Conservation (phyloP, 257 asterid genomes). For the Jacaranda mimosifolia region DNA sequence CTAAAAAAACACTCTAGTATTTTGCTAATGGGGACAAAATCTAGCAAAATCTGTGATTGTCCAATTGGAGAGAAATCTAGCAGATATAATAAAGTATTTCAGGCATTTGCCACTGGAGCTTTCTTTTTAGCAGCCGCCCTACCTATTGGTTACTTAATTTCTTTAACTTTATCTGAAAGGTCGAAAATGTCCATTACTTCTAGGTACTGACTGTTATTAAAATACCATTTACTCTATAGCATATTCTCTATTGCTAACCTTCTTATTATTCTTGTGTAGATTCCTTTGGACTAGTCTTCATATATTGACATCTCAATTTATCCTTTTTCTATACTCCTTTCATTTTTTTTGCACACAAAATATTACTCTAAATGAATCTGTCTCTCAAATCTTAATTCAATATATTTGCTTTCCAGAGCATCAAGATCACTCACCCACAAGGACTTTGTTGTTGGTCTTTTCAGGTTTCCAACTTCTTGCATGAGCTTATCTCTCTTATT, state of each 20-base stretch:
- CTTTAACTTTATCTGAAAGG: slow-evolving; percentile 52
- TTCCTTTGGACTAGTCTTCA: slow-evolving; percentile 48
- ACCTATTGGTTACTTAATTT: slow-evolving; percentile 66
- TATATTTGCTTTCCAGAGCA: slow-evolving; percentile 64
- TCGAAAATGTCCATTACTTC: not conserved
- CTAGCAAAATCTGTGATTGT: too few species aligned
- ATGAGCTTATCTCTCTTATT: slow-evolving; percentile 70
- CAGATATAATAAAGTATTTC: not conserved
- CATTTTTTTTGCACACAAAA: slow-evolving; percentile 41
- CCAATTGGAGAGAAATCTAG: too few species aligned
- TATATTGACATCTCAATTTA: slow-evolving; percentile 41
- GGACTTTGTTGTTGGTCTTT: slow-evolving; percentile 63
- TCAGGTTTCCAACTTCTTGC: slow-evolving; percentile 71
- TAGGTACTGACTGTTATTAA: not conserved
- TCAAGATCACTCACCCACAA: slow-evolving; percentile 88
- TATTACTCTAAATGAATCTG: not conserved
- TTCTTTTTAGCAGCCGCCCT: slow-evolving; percentile 71
- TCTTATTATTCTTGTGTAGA: slow-evolving; percentile 62
- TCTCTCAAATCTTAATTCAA: slow-evolving; percentile 58
- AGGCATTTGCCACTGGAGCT: slow-evolving; percentile 78
- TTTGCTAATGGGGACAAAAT: too few species aligned
- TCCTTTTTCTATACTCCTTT: slow-evolving; percentile 49
- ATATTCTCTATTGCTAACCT: slow-evolving; percentile 55
- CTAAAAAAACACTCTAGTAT: too few species aligned
- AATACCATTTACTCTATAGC: slow-evolving; percentile 49